A percentile compares a stretch with the other conserved stretches of the same genome.
Conservation (phyloP, 306 rosid genomes). For the Herpetospermum pedunculosum region DNA sequence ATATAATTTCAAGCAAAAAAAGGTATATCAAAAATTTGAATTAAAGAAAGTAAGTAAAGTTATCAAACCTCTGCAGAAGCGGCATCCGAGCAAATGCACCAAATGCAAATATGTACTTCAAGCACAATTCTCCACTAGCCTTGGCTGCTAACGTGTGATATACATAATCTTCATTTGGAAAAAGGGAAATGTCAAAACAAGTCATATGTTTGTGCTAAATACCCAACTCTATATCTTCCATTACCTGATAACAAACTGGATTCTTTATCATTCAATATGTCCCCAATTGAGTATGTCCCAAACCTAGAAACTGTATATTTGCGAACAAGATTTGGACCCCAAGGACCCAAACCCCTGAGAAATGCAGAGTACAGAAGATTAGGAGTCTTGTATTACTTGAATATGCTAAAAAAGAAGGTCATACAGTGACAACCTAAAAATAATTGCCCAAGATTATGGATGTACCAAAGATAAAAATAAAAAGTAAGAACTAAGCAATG, state of each 20-base stretch:
- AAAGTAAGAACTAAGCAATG: not conserved
- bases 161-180: slow-evolving; percentile 53
- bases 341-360: slow-evolving; percentile 91
- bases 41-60: slow-evolving; percentile 1
- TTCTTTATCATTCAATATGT: slow-evolving; percentile 49
- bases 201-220: not conserved
- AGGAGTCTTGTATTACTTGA: not conserved
- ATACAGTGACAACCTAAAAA: not conserved
- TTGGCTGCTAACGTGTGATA: slow-evolving; percentile 92
- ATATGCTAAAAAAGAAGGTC: not conserved
- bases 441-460: not conserved
- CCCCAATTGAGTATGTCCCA: slow-evolving; percentile 49
- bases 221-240: slow-evolving; percentile 7
- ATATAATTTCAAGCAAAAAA: not conserved
- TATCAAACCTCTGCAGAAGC: slow-evolving; percentile 65
- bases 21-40: not conserved
- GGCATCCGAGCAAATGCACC: slow-evolving; percentile 87
- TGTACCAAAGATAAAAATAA: not conserved
- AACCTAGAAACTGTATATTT: slow-evolving; percentile 71
- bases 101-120: slow-evolving; percentile 70
- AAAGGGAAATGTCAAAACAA: slow-evolving; percentile 20
- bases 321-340: slow-evolving; percentile 77
- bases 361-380: slow-evolving; percentile 4
- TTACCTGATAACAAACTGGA: slow-evolving; percentile 68
- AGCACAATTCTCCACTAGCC: slow-evolving; percentile 93